Base-by-base conservation (phyloP, 768 basidiomycete species). In the Leucogyrophana mollusca region DNA sequence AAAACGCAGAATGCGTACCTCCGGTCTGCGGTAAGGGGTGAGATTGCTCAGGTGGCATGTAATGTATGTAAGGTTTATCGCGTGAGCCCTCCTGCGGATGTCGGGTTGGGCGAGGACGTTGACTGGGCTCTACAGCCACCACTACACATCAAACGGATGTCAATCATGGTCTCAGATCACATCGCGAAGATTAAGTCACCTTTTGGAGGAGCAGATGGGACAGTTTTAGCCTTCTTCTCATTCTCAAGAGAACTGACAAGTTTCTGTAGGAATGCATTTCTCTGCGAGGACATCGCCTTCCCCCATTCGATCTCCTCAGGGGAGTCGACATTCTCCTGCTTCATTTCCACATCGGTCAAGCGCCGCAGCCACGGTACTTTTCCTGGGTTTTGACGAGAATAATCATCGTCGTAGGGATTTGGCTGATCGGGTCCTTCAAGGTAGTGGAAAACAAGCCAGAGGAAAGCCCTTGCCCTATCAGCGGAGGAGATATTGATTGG, bases 401-500 rank as follows among this genome's bases (percentile, higher is more conserved):
- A 80, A 14, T 80, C 77, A 57, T 89, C 84, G 43, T 81, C 78
- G 60, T 87, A 93, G 4, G 90, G 86, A 62, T 91, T 93, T n/a
- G 75, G 66, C 9, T 70, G 63, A 27, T 74, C 71, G 1, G 78
- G 73, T 25, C 73, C 74, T 64, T 93, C 90, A 52, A 94, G 72
- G 63, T 94, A 92, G 59, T 89, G 76, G 64, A 81, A 92, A 40
- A 91, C 67, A 46, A 92, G 74, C 87, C 89, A 92, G 22, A 95
- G 74, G 62, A 95, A 90, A 3, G 82, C 87, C 46, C 71, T 72
- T 4, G 87, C 90, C 23, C 93, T 85, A 51, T 86, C 83, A 3
- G 65, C 64, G 2, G 91, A 90, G 9, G 85, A 77, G 27, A 91
- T 70, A 36, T 77, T 76, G 56, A 83, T 82, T 32, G 90, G 88